These are phyloP conservation scores for Metarhizium album DNA, from an alignment of 2,329 filamentous ascomycete species.

Conservation along the genomic window DNA sequence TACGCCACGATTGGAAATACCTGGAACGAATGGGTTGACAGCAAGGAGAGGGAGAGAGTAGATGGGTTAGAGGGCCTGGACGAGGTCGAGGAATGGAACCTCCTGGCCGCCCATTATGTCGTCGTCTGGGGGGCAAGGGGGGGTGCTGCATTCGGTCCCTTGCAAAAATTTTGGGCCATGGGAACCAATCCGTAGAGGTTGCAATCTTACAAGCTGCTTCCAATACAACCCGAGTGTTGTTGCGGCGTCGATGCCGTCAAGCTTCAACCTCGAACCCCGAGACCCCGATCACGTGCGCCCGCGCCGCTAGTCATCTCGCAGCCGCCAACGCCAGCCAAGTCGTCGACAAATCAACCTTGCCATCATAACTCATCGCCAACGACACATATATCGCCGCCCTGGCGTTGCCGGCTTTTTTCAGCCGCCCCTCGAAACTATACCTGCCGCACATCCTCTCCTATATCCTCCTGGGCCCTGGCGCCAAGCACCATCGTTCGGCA, in stretches of 20 bases:
- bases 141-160: slow-evolving; percentile 9
- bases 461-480: background rate
- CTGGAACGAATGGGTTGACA: slow-evolving; percentile 63
- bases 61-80: slow-evolving; percentile 78
- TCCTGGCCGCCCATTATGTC: slow-evolving; percentile 82
- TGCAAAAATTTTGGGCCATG: too few relatives aligned
- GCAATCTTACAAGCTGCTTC: too few relatives aligned
- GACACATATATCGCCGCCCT: background rate
- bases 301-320: background rate
- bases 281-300: slow-evolving; percentile 2
- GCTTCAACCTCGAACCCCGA: background rate
- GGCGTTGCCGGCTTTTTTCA: too few relatives aligned
- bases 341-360: background rate
- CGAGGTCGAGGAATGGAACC: slow-evolving; percentile 87
- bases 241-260: too few relatives aligned
- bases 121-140: slow-evolving; percentile 77
- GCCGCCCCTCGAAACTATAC: too few relatives aligned
- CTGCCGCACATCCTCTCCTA: background rate
- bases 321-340: too few relatives aligned
- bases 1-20: slow-evolving; percentile 43
- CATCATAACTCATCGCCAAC: background rate
- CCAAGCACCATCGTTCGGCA: slow-evolving; percentile 14
- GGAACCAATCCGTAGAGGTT: background rate
- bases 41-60: slow-evolving; percentile 67
- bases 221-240: too few relatives aligned